These are phyloP conservation scores for Podospora appendiculata DNA, from an alignment of 495 filamentous ascomycete genomes.

Conservation along the genomic window DNA sequence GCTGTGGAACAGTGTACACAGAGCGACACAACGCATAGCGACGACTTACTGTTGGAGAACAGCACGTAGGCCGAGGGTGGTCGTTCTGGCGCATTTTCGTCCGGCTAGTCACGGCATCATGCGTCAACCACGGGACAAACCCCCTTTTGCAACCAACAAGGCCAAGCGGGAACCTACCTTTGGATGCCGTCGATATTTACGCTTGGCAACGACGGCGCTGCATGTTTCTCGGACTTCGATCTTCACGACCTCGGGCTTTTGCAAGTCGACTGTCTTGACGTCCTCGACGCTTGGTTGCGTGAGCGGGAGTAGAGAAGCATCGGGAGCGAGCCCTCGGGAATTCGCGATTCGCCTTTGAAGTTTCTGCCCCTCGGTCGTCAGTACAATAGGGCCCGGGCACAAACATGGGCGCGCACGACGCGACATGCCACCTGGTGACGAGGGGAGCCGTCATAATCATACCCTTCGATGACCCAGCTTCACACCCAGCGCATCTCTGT, in stretches of 20 bases:
- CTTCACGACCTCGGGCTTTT: slow-evolving; percentile 21
- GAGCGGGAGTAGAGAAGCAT: slow-evolving; percentile 32
- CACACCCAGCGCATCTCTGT: slow-evolving; percentile 58
- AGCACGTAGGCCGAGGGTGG: slow-evolving; percentile 77
- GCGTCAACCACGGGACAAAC: background rate
- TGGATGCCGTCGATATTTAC: slow-evolving; percentile 72
- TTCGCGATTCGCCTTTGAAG: slow-evolving; percentile 46
- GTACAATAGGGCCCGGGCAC: background rate
- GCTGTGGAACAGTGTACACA: background rate
- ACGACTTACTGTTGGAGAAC: slow-evolving; percentile 67
- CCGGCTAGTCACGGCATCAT: slow-evolving; percentile 38
- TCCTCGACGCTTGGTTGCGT: slow-evolving; percentile 33
- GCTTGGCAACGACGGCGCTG: slow-evolving; percentile 37
- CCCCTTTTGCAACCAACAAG: background rate
- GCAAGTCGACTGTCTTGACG: slow-evolving; percentile 18
- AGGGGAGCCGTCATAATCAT: slow-evolving; percentile 7
- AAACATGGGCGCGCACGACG: too few relatives aligned
- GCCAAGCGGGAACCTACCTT: slow-evolving; percentile 44
- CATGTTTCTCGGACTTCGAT: slow-evolving; percentile 25
- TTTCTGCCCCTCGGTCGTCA: slow-evolving; percentile 30
- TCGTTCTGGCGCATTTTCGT: slow-evolving; percentile 70
- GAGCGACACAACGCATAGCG: background rate
- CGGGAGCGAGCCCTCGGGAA: slow-evolving; percentile 48
- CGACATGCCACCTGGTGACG: too few relatives aligned
- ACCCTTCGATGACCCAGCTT: slow-evolving; percentile 74